Base-by-base conservation (phyloP, 2,329 filamentous ascomycete genomes). In the Diplodia corticola region DNA sequence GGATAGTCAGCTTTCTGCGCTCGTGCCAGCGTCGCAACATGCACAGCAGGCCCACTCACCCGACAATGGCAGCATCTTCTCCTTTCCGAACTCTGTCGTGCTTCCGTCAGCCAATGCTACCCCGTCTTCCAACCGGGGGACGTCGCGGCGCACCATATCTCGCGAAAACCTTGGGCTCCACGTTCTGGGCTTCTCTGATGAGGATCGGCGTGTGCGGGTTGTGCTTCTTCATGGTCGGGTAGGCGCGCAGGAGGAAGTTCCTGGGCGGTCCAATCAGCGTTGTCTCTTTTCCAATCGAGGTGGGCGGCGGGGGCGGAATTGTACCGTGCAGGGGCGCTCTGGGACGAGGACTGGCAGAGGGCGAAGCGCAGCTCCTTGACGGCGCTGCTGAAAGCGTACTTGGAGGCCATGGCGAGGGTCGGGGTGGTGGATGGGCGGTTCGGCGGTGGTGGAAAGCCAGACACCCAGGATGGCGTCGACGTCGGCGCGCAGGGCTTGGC, bases 151-250 rank as follows among this genome's bases (percentile, higher is more conserved):
- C 80, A 96, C 92, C 94, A 78, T 96, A 99, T 88, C 95, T 86
- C 72, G 94, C 93, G 80, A 90, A 98, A 70, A 99, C 88, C 79
- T 88, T 90, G 70, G 95, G 94, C 77, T 91, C 83, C 64, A 91
- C 92, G 75, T 91, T 92, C 72, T 87, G 83, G 63, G 94, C 95
- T 84, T 98, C 95, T 77, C 95, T 91, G 75, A 99, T 89, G 84
- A 99, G 84, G 80, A 99, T 98, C 64, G 95, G 95, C 57, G 87
- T 93, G 80, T 91, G 84, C 66, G 95, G 95, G 84, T 99, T 99
- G 86, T 94, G 91, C 85, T 96, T 96, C 88, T 99, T 99, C 94
- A 99, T 98, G 68, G 91, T 95, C 54, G 95, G 95, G 81, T 99
- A 99, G 71, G 93, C 89, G 78, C 92, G 88, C 70, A 89, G 90